A percentile compares a stretch with the other conserved stretches of the same genome.
Evolutionary conservation across 176 grass and related monocot genomes (phyloP).

Genomic region (Sorghum bicolor): DNA sequence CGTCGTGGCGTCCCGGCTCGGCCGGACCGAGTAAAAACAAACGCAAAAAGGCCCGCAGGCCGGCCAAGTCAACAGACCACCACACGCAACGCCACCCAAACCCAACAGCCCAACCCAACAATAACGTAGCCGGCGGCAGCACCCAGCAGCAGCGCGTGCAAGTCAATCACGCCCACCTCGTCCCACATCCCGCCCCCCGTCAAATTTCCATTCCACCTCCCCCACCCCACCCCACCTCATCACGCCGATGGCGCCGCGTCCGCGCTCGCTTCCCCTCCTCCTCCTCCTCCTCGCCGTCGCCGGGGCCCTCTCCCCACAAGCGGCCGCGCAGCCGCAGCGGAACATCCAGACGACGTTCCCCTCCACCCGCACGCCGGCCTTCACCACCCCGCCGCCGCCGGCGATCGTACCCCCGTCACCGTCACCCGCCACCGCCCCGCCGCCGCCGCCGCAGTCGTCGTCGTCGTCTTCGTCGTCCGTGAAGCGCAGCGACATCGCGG

Average conservation of each 20-base stretch:
- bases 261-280: background rate
- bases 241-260: slow-evolving; percentile 31
- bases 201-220: slow-evolving; percentile 3
- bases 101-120: background rate
- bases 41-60: background rate
- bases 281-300: background rate
- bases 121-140: slow-evolving; percentile 16
- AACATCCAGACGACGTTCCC: slow-evolving; percentile 71
- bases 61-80: slow-evolving; percentile 20
- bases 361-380: slow-evolving; percentile 47
- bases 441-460: background rate
- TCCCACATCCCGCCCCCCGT: background rate
- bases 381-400: slow-evolving; percentile 40
- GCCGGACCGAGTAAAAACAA: slow-evolving; percentile 8
- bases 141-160: background rate
- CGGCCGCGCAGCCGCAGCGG: slow-evolving; percentile 23
- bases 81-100: slow-evolving; percentile 4
- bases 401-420: slow-evolving; percentile 3
- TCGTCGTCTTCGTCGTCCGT: background rate
- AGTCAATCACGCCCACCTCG: slow-evolving; percentile 31
- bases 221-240: background rate
- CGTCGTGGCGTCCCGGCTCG: background rate
- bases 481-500: slow-evolving; percentile 45
- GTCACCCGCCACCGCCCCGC: background rate
- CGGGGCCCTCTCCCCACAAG: background rate